Percentiles rank a stretch among this genome's conserved stretches.
phyloP scores from a whole-genome alignment of 345 rosid genomes.

The Euclidium syriacum region DNA sequence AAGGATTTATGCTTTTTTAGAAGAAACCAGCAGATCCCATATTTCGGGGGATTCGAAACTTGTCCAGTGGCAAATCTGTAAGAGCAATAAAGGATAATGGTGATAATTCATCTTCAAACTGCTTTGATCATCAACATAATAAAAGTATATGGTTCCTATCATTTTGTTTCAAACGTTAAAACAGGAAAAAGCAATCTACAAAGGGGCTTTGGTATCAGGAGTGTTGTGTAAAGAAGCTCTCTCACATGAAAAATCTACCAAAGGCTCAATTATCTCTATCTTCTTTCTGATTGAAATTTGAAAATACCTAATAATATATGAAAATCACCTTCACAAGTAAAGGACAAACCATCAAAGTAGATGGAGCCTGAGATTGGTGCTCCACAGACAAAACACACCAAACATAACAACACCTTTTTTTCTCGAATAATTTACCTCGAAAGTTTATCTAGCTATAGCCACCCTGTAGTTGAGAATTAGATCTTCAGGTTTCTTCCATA shows the following conservation, averaged over 20 bases:
- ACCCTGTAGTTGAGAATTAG: slow-evolving; percentile 86
- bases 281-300: slow-evolving; percentile 19
- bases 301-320: slow-evolving; percentile 8
- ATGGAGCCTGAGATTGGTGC: slow-evolving; percentile 21
- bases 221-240: background rate
- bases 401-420: slow-evolving; percentile 13
- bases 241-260: slow-evolving; percentile 18
- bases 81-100: slow-evolving; percentile 9
- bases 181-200: slow-evolving; percentile 20
- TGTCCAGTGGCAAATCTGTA: slow-evolving; percentile 17
- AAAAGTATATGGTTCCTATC: slow-evolving; percentile 17
- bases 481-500: slow-evolving; percentile 98
- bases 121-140: slow-evolving; percentile 13
- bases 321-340: slow-evolving; percentile 13
- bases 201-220: slow-evolving; percentile 7
- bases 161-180: slow-evolving; percentile 9
- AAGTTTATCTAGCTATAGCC: slow-evolving; percentile 61
- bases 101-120: slow-evolving; percentile 22
- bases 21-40: slow-evolving; percentile 16
- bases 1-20: slow-evolving; percentile 24
- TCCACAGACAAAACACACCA: slow-evolving; percentile 26
- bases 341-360: slow-evolving; percentile 9
- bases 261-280: slow-evolving; percentile 15
- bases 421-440: slow-evolving; percentile 21
- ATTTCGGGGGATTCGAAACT: background rate